Evolutionary conservation across 192 early-diverging fungal species (phyloP).

Genomic region (Backusella australiensis): DNA sequence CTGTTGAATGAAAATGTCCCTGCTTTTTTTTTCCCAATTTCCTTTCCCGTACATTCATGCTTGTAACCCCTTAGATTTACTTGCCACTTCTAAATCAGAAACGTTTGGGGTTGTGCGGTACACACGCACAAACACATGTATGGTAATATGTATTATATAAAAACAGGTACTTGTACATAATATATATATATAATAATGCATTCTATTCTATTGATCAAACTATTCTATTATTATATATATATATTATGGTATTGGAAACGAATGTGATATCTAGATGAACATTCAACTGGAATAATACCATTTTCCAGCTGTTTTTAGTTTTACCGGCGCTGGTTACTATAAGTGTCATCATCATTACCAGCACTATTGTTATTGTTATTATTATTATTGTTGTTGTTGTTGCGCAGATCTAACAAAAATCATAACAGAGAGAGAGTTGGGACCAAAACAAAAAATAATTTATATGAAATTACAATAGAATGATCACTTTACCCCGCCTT

Average conservation of each 20-base stretch:
- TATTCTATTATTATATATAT: not conserved
- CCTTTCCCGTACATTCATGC: slow-evolving; percentile 1
- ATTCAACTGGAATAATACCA: not conserved
- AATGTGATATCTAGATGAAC: not conserved
- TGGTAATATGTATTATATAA: not conserved
- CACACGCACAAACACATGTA: slow-evolving; percentile 11
- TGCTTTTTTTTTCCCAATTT: slow-evolving; percentile 10
- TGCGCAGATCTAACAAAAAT: slow-evolving; percentile 3
- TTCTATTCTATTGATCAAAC: not conserved
- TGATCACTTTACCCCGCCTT: not conserved
- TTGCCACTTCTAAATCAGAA: slow-evolving; percentile 7
- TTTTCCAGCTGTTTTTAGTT: not conserved
- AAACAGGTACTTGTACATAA: not conserved
- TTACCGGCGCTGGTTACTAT: not conserved
- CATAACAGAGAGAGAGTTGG: not conserved
- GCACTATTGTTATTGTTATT: not conserved
- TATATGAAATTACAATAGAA: slow-evolving; percentile 1
- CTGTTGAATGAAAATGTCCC: slow-evolving; percentile 10
- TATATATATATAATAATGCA: not conserved
- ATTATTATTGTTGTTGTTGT: not conserved
- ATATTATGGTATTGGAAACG: not conserved
- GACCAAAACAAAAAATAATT: slow-evolving; percentile 1
- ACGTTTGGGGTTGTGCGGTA: slow-evolving; percentile 12
- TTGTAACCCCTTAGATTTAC: not conserved
- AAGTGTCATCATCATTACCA: not conserved